Base-by-base conservation (phyloP, 176 grass and related monocot species). In the Poa pratensis region DNA sequence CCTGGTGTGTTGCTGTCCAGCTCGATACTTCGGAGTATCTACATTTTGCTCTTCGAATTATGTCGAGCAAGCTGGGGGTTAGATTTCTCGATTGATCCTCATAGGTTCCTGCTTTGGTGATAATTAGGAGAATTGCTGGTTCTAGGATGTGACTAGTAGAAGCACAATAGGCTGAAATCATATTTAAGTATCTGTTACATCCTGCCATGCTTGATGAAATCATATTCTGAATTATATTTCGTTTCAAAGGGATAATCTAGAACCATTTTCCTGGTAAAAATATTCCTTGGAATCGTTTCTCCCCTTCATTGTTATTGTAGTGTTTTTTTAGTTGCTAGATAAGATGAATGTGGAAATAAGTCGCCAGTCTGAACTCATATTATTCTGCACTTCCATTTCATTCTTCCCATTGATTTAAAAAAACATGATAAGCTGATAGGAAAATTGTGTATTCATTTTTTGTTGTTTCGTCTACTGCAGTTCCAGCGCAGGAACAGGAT, bases 401-500 rank as follows among this genome's bases (percentile, higher is more conserved):
- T 69, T 32, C 17, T 19, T 39, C 51, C 19, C 4, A 24, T n/a
- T 62, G 15, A 32, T 79, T 82, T 57, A 27, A 27, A n/a, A 16
- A 73, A 73, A 17, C 17, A 51, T 37, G 16, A 50, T 79, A 75
- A 82, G 7, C 46, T 43, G 32, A 72, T 71, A 16, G 9, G 4
- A 23, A 65, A 49, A 64, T 75, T 1, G 19, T 68, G 55, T 14
- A 83, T 66, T 73, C 20, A 79, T 5, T 27, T 5, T 73, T 35
- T 82, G 39, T 78, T 17, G 59, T 79, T 69, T 75, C 28, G 83
- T 80, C 3, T 20, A 22, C 64, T 84, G 80, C 91, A 98, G 96
- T 98, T 98, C 73, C 91, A 98, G 86, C 89, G 96, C 71, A 95
- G 96, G 86, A 98, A 98, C 89, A 92, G 89, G 73, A 88, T 98